Percentiles rank a stretch among this genome's conserved stretches.
phyloP scores from a whole-genome alignment of 306 rosid genomes.

The Lathyrus sativus region DNA sequence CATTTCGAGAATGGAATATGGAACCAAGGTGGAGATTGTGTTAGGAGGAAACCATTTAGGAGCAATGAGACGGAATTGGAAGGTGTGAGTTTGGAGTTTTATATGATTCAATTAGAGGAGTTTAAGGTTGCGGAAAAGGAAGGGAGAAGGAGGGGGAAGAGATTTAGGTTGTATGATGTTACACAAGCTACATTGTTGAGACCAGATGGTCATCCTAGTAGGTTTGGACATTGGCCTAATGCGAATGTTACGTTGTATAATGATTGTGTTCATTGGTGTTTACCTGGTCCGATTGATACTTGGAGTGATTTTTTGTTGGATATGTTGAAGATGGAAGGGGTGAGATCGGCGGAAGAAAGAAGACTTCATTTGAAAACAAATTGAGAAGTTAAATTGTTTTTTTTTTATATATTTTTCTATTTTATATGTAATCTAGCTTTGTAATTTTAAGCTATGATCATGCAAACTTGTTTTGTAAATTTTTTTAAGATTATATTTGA shows the following conservation, averaged over 20 bases:
- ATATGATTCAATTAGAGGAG: conserved; percentile 82
- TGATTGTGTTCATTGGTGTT: conserved; percentile 95
- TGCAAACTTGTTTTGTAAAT: conserved; percentile 28
- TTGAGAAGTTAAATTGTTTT: conserved; percentile 28
- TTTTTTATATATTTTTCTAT: neutral
- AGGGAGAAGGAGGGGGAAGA: conserved; percentile 57
- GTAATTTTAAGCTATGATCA: conserved; percentile 24
- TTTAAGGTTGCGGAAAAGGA: conserved; percentile 64
- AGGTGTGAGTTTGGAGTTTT: conserved; percentile 61
- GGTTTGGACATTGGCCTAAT: conserved; percentile 78
- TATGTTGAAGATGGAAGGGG: conserved; percentile 82
- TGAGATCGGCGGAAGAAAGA: conserved; percentile 64
- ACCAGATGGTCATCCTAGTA: conserved; percentile 95
- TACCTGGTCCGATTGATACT: conserved; percentile 81
- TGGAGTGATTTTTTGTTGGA: conserved; percentile 80
- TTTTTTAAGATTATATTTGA: conserved; percentile 6
- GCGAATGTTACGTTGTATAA: conserved; percentile 71
- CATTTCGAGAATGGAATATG: conserved; percentile 87
- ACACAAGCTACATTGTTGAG: conserved; percentile 67
- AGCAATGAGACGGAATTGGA: conserved; percentile 66
- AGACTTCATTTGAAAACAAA: conserved; percentile 42
- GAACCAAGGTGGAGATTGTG: conserved; percentile 81
- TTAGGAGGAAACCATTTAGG: conserved; percentile 67
- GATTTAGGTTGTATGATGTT: conserved; percentile 64
- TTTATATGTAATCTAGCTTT: neutral